Base-by-base conservation (phyloP, 2,329 filamentous ascomycete genomes). In the Parafenestella ontariensis region DNA sequence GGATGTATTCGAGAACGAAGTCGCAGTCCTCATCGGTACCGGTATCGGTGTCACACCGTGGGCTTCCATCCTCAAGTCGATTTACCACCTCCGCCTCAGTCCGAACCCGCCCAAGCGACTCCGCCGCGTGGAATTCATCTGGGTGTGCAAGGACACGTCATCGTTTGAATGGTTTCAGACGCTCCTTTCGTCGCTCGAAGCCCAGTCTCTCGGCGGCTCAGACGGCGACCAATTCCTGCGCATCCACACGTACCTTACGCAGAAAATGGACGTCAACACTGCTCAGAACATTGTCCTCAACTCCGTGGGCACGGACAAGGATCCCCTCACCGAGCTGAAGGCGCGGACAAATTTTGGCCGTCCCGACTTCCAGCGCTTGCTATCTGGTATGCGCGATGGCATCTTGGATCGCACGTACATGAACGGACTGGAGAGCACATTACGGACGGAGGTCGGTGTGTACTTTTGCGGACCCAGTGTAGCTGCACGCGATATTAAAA, bases 151-250 rank as follows among this genome's bases (percentile, higher is more conserved):
- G 76, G 93, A 97, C 71, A 96, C 93, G 0, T 90, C 86, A 29
- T 96, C 93, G 0, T 99, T 99, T 71, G 95, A 98, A 79, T 99
- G 95, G 95, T 98, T 99, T 82, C 95, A 99, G 75, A 92, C 90
- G 1, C 87, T 99, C 0, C 85, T 99, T 15, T 91, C 90, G 0
- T 96, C 91, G 0, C 89, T 99, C 20, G 95, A 99, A 77, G 83
- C 88, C 31, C 95, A 99, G 74, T 93, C 89, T 45, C 83, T 86
- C 54, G 85, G 88, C 67, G 75, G 73, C 6, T 56, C 68, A 1
- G 88, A 87, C 52, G 86, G 86, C 63, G 86, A 87, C 41, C 92
- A 98, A 71, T 99, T 99, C 84, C 82, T 99, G 69, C 92, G 93
- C 76, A 99, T 99, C 64, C 95, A 99, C 81, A 98, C 93, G 1